Conservation (phyloP, 1,139 yeast species). For the Suhomyces atakaporum region DNA sequence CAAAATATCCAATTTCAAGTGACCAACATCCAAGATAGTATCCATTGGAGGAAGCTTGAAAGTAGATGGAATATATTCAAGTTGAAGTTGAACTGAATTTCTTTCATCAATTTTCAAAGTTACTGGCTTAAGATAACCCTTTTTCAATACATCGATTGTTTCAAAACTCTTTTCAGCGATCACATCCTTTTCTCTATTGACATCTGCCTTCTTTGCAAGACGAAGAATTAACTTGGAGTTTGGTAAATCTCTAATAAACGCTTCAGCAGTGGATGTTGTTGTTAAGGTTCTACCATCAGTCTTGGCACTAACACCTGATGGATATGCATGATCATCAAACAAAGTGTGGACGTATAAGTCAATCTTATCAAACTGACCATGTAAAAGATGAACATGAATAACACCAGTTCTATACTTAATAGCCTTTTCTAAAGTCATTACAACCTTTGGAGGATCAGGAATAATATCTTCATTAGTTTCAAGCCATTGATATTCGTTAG, state of each 20-base stretch:
- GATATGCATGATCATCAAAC: slow-evolving; percentile 64
- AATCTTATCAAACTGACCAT: slow-evolving; percentile 50
- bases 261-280: slow-evolving; percentile 50
- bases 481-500: slow-evolving; percentile 66
- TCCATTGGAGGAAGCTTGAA: slow-evolving; percentile 57
- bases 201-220: slow-evolving; percentile 52
- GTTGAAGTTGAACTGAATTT: slow-evolving; percentile 46
- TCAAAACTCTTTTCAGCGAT: slow-evolving; percentile 49
- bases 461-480: slow-evolving; percentile 52
- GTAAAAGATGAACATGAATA: slow-evolving; percentile 51
- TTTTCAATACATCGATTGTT: slow-evolving; percentile 55
- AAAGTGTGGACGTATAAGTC: slow-evolving; percentile 57
- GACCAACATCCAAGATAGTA: slow-evolving; percentile 68
- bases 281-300: slow-evolving; percentile 42
- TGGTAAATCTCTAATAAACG: slow-evolving; percentile 68
- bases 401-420: slow-evolving; percentile 62
- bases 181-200: slow-evolving; percentile 49
- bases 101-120: slow-evolving; percentile 47
- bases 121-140: slow-evolving; percentile 48
- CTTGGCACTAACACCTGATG: slow-evolving; percentile 56
- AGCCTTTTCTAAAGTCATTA: slow-evolving; percentile 54
- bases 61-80: slow-evolving; percentile 63
- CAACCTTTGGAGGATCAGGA: slow-evolving; percentile 46
- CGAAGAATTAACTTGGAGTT: slow-evolving; percentile 60
- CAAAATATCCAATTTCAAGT: slow-evolving; percentile 54